phyloP scores from a whole-genome alignment of 1,139 yeast species.

The Geotrichum fermentans region DNA sequence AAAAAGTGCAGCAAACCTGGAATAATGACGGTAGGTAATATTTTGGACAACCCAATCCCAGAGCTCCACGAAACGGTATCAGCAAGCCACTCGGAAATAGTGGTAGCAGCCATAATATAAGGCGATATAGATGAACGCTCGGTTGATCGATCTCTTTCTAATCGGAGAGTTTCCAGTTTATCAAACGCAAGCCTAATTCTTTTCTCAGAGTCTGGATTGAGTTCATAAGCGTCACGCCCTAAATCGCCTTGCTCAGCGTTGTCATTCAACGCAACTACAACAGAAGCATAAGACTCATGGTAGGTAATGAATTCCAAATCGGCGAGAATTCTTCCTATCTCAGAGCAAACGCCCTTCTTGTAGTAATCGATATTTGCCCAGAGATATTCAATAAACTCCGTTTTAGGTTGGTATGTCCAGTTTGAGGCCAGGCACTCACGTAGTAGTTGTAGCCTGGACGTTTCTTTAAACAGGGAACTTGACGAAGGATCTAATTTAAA shows the following conservation, averaged over 20 bases:
- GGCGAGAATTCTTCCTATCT: slow-evolving; percentile 62
- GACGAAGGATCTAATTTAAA: slow-evolving; percentile 44
- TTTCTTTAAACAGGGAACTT: slow-evolving; percentile 63
- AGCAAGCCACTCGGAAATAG: slow-evolving; percentile 31
- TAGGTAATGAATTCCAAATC: slow-evolving; percentile 52
- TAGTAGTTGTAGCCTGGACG: slow-evolving; percentile 57
- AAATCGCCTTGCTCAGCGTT: slow-evolving; percentile 38
- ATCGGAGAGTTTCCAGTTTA: slow-evolving; percentile 46
- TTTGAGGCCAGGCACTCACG: slow-evolving; percentile 50
- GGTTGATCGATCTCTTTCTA: slow-evolving; percentile 15
- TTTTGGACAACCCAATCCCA: slow-evolving; percentile 31
- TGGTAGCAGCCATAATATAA: slow-evolving; percentile 40
- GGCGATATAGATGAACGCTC: slow-evolving; percentile 16
- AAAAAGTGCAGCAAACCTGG: slow-evolving; percentile 69
- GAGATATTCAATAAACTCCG: slow-evolving; percentile 46
- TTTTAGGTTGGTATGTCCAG: slow-evolving; percentile 53
- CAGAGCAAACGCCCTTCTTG: slow-evolving; percentile 71
- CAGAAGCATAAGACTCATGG: slow-evolving; percentile 46
- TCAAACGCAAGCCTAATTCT: slow-evolving; percentile 42
- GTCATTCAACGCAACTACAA: slow-evolving; percentile 41
- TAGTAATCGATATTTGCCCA: slow-evolving; percentile 53
- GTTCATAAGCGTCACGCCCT: slow-evolving; percentile 35
- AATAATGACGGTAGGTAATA: slow-evolving; percentile 46
- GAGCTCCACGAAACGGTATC: slow-evolving; percentile 21
- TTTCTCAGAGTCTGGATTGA: slow-evolving; percentile 31